Base-by-base conservation (phyloP, 768 basidiomycete genomes). In the Steccherinum ochraceum region DNA sequence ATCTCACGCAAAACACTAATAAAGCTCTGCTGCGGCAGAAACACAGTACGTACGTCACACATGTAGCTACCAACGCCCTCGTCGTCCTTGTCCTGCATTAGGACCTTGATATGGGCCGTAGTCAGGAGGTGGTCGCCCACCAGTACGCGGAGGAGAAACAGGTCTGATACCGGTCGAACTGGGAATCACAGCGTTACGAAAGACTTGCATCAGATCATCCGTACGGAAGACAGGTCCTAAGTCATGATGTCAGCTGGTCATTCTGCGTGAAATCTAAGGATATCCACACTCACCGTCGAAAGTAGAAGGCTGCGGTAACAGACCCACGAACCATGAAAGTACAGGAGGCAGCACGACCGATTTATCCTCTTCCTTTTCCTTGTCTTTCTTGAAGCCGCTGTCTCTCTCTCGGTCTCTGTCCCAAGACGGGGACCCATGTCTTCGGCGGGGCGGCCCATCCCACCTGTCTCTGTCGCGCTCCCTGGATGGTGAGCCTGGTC, bases 91-190 rank as follows among this genome's bases (percentile, higher is more conserved):
- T 19, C 67, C 67, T 27, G 70, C 68, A 51, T 71, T 72, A 1
- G 88, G 89, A n/a, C 88, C 87, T 63, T 84, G 84, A 58, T 91
- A 91, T 16, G 89, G 89, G 7, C 89, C 82, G 56, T 91, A 92
- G 69, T 92, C 89, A 39, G 89, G 89, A 18, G 89, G 87, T 23
- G 89, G 89, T 25, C 89, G 77, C 12, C 83, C 84, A 54, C 73
- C 83, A 64, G 81, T 75, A 46, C 69, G 66, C 19, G 64, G 58
- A 21, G 78, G 80, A 12, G 83, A 79, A 48, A 78, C 78, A 2
- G 75, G 68, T 56, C 77, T 72, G 43, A 67, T 64, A 42, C 64
- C 63, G 51, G 51, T 69, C 12, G 65, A 76, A 52, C 81, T 84
- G 0, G 91, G 89, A 50, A 93, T 89, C 25, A 86, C 81, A 45